Percentiles rank a stretch among this genome's conserved stretches.
phyloP scores from a whole-genome alignment of 371 early-diverging fungal genomes.

The Rhizopus arrhizus region DNA sequence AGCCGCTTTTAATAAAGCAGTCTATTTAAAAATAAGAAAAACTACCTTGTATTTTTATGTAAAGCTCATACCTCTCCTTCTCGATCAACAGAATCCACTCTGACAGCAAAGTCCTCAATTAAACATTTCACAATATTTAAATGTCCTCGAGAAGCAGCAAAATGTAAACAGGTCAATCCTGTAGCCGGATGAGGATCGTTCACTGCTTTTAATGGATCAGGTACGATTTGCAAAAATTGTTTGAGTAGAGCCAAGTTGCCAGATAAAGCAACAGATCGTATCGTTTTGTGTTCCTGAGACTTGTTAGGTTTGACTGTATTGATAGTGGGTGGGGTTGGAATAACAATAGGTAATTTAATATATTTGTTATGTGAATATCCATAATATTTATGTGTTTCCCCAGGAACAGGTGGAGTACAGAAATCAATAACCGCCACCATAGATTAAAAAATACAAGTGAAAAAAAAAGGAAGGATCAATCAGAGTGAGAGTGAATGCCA shows the following conservation, averaged over 20 bases:
- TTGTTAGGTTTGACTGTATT: constrained; percentile 3
- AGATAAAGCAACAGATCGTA: constrained; percentile 41
- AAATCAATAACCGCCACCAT: constrained; percentile 45
- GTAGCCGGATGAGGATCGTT: constrained; percentile 58
- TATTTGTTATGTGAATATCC: constrained; percentile 61
- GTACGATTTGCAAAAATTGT: constrained; percentile 31
- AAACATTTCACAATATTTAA: constrained; percentile 66
- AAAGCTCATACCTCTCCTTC: constrained; percentile 68
- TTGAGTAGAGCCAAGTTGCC: constrained; percentile 47
- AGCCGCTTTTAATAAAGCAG: constrained; percentile 79
- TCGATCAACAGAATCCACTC: constrained; percentile 68
- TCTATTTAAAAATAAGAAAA: constrained; percentile 47
- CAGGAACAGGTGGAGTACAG: constrained; percentile 68
- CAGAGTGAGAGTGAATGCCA: no score
- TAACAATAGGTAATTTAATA: constrained; percentile 51
- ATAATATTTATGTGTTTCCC: constrained; percentile 67
- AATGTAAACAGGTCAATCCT: constrained; percentile 70
- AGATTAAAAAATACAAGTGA: not conserved
- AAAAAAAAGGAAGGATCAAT: constrained; percentile 2
- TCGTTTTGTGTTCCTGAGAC: constrained; percentile 22
- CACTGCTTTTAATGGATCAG: constrained; percentile 46
- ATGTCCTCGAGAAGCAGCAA: constrained; percentile 76
- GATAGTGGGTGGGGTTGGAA: constrained; percentile 10
- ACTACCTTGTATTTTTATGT: not conserved
- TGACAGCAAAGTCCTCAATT: constrained; percentile 64